phyloP scores from a whole-genome alignment of 495 filamentous ascomycete genomes.

The Aspergillus ellipticus region DNA sequence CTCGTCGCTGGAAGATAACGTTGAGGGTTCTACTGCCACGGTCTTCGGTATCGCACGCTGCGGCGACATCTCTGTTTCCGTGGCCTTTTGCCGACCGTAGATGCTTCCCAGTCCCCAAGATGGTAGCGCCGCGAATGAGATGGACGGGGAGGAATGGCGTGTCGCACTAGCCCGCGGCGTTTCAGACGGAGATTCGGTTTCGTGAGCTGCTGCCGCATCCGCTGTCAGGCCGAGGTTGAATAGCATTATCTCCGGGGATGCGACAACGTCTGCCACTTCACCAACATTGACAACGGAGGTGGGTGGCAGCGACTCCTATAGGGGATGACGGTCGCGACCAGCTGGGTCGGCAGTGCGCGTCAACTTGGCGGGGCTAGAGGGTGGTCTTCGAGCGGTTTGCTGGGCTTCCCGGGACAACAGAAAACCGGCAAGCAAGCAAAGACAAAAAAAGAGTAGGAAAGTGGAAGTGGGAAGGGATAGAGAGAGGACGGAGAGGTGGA shows the following conservation, averaged over 20 bases:
- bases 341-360: not conserved
- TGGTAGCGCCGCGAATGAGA: conserved; percentile 41
- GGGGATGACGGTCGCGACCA: not conserved
- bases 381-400: not conserved
- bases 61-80: conserved; percentile 14
- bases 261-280: conserved; percentile 6
- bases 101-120: conserved; percentile 27
- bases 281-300: conserved; percentile 15
- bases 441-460: not conserved
- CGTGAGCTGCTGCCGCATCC: conserved; percentile 53
- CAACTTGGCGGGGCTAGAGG: too few relatives aligned
- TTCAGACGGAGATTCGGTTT: conserved; percentile 48
- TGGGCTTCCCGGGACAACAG: not conserved
- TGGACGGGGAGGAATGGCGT: conserved; percentile 34
- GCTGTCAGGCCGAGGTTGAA: conserved; percentile 50
- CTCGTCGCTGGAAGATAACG: conserved; percentile 21
- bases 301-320: not conserved
- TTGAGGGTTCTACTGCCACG: conserved; percentile 17
- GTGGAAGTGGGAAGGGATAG: not conserved
- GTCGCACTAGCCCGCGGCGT: conserved; percentile 26
- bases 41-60: conserved; percentile 28
- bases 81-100: conserved; percentile 17
- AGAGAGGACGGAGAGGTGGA: not conserved
- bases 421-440: not conserved
- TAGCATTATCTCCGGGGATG: conserved; percentile 32